Base-by-base conservation (phyloP, 306 rosid species). In the Medicago ruthenica region DNA sequence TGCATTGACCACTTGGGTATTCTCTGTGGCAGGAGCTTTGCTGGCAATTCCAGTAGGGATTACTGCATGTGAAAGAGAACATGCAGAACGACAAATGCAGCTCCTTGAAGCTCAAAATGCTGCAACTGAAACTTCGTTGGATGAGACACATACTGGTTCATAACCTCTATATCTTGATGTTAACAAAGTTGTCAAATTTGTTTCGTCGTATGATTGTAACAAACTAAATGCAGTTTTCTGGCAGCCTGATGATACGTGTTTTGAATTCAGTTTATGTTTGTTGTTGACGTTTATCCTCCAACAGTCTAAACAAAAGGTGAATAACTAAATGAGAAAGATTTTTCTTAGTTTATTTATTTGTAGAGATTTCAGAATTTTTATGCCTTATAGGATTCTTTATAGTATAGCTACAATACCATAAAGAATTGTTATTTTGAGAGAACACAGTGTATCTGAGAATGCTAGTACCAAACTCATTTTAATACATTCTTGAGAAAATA, bases 1-100 rank as follows among this genome's bases (percentile, higher is more conserved):
- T 34, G 95, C 97, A 55, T 75, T 92, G 82, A 97, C 97, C 15
- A 92, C 97, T 47, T 92, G 99, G 99, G 93, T 95, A 21, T 95
- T 95, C 86, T 90, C 97, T 4, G 97, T 90, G 57, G 97, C 92
- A 36, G 99, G 97, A 71, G 97, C 99, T 1, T 82, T 95, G 91
- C 71, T 92, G 61, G 99, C 96, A 31, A 95, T 95, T 84, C 99
- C 99, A 2, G 96, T 92, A 42, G 99, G 97, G 60, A 84, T 94
- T 24, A 87, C 78, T 20, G 87, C 86, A 7, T 92, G 97, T 14
- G 97, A 95, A 84, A 86, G 96, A 81, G 98, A 92, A 80, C 97
- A 92, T 10, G 96, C 96, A 0, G 97, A 94, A 80, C 89, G 91
- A 85, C 97, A 95, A 80, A 87, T 83, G 85, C 78, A 90, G 91